A percentile compares a stretch with the other conserved stretches of the same genome.
Evolutionary conservation across 2,329 filamentous ascomycete species (phyloP).

Genomic region (Ceratocystis alfenasii): DNA sequence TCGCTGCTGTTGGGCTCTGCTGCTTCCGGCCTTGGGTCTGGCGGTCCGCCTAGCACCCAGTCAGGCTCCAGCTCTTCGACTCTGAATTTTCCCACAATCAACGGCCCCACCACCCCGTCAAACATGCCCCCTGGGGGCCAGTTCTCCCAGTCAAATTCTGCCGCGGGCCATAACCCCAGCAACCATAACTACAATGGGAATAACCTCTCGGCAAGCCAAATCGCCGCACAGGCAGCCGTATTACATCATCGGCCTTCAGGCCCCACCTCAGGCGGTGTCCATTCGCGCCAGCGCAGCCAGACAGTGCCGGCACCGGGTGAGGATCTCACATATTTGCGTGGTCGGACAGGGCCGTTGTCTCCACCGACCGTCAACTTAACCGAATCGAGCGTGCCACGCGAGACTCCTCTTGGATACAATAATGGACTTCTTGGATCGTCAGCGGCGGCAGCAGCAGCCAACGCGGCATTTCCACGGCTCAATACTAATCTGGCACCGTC

Average conservation of each 20-base stretch:
- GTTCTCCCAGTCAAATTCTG: constrained; percentile 29
- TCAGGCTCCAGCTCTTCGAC: constrained; percentile 14
- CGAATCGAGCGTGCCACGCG: constrained; percentile 50
- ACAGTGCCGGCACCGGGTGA: constrained; percentile 42
- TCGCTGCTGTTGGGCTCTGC: constrained; percentile 14
- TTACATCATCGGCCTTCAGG: constrained; percentile 44
- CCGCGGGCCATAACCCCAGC: not conserved
- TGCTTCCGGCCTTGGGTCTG: constrained; percentile 4
- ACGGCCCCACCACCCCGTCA: not conserved
- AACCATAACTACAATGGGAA: constrained; percentile 25
- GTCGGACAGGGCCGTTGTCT: constrained; percentile 36
- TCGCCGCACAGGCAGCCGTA: constrained; percentile 66
- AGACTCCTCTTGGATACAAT: constrained; percentile 46
- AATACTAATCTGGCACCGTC: constrained; percentile 14
- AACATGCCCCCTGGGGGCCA: constrained; percentile 26
- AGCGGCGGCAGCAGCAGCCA: constrained; percentile 59
- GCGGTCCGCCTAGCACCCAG: constrained; percentile 9
- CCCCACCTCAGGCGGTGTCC: constrained; percentile 28
- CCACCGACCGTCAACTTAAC: constrained; percentile 53
- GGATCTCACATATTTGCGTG: constrained; percentile 30
- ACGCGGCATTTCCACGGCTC: constrained; percentile 55
- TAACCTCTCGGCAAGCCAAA: constrained; percentile 55
- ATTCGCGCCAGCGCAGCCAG: constrained; percentile 57
- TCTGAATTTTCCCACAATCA: constrained; percentile 42
- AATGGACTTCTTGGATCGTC: constrained; percentile 51